Percentiles rank a stretch among this genome's conserved stretches.
Evolutionary conservation across 2,329 filamentous ascomycete species (phyloP).

Genomic region (Neonectria sp.): DNA sequence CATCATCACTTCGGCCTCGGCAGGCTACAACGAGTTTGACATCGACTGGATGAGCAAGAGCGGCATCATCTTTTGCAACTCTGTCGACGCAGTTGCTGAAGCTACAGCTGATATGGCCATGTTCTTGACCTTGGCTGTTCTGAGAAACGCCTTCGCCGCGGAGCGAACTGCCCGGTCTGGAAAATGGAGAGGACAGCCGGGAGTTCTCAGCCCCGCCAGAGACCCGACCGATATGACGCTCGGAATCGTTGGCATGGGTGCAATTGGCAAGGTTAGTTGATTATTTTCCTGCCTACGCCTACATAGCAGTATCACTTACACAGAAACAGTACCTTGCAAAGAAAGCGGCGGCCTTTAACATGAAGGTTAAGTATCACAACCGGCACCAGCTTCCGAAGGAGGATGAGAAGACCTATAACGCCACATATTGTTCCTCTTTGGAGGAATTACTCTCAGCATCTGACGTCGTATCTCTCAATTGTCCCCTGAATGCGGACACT

Average conservation of each 20-base stretch:
- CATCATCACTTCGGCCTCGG: constrained; percentile 62
- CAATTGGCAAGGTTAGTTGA: constrained; percentile 54
- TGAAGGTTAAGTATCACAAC: constrained; percentile 60
- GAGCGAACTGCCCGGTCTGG: constrained; percentile 55
- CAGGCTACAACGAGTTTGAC: constrained; percentile 63
- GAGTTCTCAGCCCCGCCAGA: constrained; percentile 47
- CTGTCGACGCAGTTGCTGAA: constrained; percentile 66
- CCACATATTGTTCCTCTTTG: constrained; percentile 53
- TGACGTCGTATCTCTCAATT: constrained; percentile 56
- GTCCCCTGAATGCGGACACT: constrained; percentile 57
- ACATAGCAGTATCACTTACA: not conserved
- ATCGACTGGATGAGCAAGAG: constrained; percentile 58
- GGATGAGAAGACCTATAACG: constrained; percentile 51
- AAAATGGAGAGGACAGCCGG: constrained; percentile 51
- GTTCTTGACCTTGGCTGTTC: constrained; percentile 49
- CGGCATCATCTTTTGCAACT: constrained; percentile 69
- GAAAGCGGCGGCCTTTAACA: constrained; percentile 56
- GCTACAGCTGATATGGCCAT: constrained; percentile 64
- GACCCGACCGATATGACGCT: constrained; percentile 59
- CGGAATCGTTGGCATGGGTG: constrained; percentile 62
- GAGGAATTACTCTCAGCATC: constrained; percentile 55
- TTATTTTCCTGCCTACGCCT: not conserved
- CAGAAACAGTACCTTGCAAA: constrained; percentile 54
- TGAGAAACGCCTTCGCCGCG: constrained; percentile 60
- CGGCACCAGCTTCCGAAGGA: constrained; percentile 50